These are phyloP conservation scores for Colletotrichum somersetense DNA, from an alignment of 2,329 filamentous ascomycete genomes.

Conservation along the genomic window DNA sequence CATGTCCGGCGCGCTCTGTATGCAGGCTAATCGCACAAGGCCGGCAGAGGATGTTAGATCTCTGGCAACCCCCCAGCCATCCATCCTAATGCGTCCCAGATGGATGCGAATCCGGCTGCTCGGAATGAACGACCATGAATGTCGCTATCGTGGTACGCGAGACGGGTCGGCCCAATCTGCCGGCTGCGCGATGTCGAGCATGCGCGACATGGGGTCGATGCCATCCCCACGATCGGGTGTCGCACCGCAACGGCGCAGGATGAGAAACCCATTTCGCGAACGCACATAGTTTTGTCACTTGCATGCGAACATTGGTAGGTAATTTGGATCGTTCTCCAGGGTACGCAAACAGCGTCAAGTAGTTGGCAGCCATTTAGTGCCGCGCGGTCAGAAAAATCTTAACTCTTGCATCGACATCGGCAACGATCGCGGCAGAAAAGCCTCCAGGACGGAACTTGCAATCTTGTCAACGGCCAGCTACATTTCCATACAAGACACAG, in stretches of 20 bases:
- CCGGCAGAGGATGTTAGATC: background rate
- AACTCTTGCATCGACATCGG: background rate
- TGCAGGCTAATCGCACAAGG: constrained; percentile 1
- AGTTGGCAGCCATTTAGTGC: no score
- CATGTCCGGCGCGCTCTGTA: background rate
- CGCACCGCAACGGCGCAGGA: no score
- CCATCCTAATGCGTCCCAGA: background rate
- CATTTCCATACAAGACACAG: background rate
- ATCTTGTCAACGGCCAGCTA: background rate
- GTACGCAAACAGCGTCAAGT: no score
- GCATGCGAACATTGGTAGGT: no score
- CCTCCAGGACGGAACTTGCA: background rate
- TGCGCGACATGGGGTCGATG: background rate
- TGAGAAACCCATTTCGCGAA: no score
- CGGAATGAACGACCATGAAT: background rate
- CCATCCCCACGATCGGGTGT: background rate
- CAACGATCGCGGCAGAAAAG: no score
- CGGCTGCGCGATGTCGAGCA: background rate
- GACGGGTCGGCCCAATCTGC: background rate
- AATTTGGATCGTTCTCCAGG: no score
- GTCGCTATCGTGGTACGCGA: background rate
- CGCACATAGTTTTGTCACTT: no score
- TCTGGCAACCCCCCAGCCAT: background rate
- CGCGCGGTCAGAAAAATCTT: no score
- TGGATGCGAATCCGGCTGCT: background rate